A percentile compares a stretch with the other conserved stretches of the same genome.
phyloP scores from a whole-genome alignment of 352 stramenopile genomes.

The Pythium phragmiticola region DNA sequence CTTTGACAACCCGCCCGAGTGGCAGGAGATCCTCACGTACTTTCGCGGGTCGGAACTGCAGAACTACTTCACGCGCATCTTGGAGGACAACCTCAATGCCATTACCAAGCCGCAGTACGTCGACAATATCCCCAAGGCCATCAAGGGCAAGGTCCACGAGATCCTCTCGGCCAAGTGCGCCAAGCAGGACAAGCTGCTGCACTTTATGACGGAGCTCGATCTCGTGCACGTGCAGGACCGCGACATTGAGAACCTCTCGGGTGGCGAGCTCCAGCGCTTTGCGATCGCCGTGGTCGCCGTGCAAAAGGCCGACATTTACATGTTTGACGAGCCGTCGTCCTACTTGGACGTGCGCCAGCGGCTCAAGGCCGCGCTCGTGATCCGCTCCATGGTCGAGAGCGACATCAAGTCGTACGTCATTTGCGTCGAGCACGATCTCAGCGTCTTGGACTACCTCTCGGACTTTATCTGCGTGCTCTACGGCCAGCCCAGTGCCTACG shows the following conservation, averaged over 20 bases:
- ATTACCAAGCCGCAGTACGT: conserved; percentile 99
- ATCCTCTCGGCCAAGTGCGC: conserved; percentile 95
- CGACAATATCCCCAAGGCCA: conserved; percentile 98
- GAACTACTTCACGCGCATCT: conserved; percentile 99
- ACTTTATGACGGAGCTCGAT: conserved; percentile 92
- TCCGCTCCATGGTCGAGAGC: conserved; percentile 95
- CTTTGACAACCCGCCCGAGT: conserved; percentile 97
- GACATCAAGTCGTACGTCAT: conserved; percentile 94
- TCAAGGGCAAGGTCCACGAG: conserved; percentile 93
- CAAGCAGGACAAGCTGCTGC: conserved; percentile 74
- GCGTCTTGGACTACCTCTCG: conserved; percentile 99
- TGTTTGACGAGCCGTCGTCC: conserved; percentile 99
- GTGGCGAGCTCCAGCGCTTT: conserved; percentile 99
- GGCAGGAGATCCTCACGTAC: conserved; percentile 99
- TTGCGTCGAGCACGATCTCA: conserved; percentile 99
- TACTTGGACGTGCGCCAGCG: conserved; percentile 99
- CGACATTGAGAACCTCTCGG: conserved; percentile 95
- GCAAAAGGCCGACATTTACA: conserved; percentile 98
- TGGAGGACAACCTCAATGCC: conserved; percentile 99
- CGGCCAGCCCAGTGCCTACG: conserved; percentile 97
- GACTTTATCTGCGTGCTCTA: conserved; percentile 99
- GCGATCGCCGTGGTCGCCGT: conserved; percentile 96
- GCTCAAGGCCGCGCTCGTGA: conserved; percentile 97
- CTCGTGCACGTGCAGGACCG: conserved; percentile 97
- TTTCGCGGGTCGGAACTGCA: conserved; percentile 98